Evolutionary conservation across 805 yeast species (phyloP), one percentile per base, ranked within the genome.

Genomic region (Lachancea sp.): DNA sequence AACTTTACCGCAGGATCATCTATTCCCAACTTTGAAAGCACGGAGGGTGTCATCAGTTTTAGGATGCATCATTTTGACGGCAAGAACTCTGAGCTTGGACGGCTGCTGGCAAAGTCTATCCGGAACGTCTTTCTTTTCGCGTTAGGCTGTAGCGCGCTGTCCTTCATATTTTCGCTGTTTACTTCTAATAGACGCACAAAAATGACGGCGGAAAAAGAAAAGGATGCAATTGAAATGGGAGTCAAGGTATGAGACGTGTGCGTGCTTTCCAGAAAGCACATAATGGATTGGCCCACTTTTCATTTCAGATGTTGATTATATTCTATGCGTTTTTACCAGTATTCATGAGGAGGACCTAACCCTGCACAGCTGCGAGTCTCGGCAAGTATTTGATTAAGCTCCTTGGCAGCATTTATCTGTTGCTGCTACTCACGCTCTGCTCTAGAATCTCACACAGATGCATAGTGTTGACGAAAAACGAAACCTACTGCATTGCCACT

Each of bases 31-130:
- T 46, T 40, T 20, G 38, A 45, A 38, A 51, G 41, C 8, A 48
- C 49, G 2, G 50, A 59, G 41, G 54, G 49, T 11, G 20, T 58
- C 16, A 47, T 59, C 16, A 34, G 38, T 4, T 54, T 49, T 44
- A 51, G 61, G 36, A 44, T 41, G 5, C 26, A 39, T 4, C 44
- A 55, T 25, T 52, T 46, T 33, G 61, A 57, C 32, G 56, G 60
- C 3, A 10, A 47, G 9, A 39, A 46, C 26, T 49, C 60, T 1
- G 36, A 30, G 29, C 29, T 48, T 6, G 49, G 45, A 9, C 16
- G 19, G 25, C 19, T 42, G 3, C n/a, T 50, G 10, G 43, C 42
- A 22, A 16, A 31, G 11, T 31, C 47, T 18, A 42, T 46, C 25
- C 49, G 46, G 16, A 43, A 53, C 38, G 61, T 56, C 13, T 59